Conservation (phyloP, 108 stramenopile genomes). For the Asterionellopsis glacialis region DNA sequence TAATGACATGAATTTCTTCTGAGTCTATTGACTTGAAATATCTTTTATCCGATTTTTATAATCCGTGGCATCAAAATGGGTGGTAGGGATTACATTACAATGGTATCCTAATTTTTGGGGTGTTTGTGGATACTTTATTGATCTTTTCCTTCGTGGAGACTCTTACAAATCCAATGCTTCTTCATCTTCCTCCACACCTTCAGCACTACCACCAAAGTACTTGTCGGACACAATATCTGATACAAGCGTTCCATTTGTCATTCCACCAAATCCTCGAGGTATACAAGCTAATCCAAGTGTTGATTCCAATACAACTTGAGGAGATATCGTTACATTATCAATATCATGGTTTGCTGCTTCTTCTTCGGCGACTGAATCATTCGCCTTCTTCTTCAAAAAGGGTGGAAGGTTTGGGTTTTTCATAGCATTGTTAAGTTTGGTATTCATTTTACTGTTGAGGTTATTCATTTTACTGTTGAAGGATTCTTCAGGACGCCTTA, state of each 20-base stretch:
- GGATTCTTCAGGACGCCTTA: slow-evolving; percentile 2
- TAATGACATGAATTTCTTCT: no score
- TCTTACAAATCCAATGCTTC: no score
- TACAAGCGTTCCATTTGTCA: neutral
- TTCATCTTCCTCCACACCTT: no score
- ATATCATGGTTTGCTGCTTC: neutral
- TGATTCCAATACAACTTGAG: slow-evolving; percentile 4
- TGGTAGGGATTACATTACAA: no score
- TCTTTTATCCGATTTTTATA: no score
- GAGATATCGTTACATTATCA: no score
- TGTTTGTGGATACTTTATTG: no score
- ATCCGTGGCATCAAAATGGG: no score
- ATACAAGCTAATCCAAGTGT: slow-evolving; percentile 5
- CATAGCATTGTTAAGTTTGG: neutral
- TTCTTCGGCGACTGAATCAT: neutral
- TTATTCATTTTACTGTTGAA: neutral
- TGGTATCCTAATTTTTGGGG: no score
- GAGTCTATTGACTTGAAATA: no score
- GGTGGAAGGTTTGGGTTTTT: neutral
- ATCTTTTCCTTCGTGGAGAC: no score
- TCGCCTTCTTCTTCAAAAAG: neutral
- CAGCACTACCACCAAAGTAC: neutral
- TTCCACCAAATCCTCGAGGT: slow-evolving; percentile 2
- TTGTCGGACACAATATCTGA: slow-evolving; percentile 1
- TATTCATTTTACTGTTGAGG: neutral